phyloP scores from a whole-genome alignment of 345 rosid genomes.

The Lenwebbia sp. region DNA sequence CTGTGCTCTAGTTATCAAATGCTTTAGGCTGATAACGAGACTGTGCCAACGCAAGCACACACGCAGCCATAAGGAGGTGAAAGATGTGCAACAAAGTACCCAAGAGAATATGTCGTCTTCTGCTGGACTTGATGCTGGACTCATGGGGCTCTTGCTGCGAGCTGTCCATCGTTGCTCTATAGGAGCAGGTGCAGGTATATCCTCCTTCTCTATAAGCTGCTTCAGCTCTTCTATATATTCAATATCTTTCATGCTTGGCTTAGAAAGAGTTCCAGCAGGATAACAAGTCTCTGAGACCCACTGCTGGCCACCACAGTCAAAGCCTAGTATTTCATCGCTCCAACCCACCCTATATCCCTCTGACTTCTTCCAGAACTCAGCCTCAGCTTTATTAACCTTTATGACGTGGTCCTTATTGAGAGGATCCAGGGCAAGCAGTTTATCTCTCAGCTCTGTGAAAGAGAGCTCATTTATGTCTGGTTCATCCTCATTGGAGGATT shows the following conservation, averaged over 20 bases:
- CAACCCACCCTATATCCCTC: constrained; percentile 96
- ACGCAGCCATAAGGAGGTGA: background rate
- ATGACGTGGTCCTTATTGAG: constrained; percentile 68
- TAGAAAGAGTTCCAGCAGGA: constrained; percentile 82
- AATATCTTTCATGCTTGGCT: constrained; percentile 87
- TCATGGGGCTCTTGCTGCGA: constrained; percentile 74
- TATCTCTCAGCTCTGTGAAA: constrained; percentile 87
- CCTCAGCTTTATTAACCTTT: constrained; percentile 83
- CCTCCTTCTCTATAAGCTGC: constrained; percentile 69
- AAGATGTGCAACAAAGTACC: constrained; percentile 29
- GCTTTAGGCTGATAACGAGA: background rate
- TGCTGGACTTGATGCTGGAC: constrained; percentile 72
- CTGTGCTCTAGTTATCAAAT: background rate
- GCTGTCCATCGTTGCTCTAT: constrained; percentile 98
- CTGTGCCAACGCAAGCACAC: background rate
- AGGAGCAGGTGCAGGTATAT: constrained; percentile 80
- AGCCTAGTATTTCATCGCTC: constrained; percentile 96
- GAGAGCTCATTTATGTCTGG: constrained; percentile 56
- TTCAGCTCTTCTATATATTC: constrained; percentile 81
- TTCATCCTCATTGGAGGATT: constrained; percentile 32
- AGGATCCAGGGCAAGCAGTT: constrained; percentile 88
- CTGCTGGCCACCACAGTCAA: constrained; percentile 99
- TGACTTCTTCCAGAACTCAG: constrained; percentile 92
- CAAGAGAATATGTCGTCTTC: constrained; percentile 84
- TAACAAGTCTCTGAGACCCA: constrained; percentile 98